Base-by-base conservation (phyloP, 768 basidiomycete species). In the Suillus tomentosus region DNA sequence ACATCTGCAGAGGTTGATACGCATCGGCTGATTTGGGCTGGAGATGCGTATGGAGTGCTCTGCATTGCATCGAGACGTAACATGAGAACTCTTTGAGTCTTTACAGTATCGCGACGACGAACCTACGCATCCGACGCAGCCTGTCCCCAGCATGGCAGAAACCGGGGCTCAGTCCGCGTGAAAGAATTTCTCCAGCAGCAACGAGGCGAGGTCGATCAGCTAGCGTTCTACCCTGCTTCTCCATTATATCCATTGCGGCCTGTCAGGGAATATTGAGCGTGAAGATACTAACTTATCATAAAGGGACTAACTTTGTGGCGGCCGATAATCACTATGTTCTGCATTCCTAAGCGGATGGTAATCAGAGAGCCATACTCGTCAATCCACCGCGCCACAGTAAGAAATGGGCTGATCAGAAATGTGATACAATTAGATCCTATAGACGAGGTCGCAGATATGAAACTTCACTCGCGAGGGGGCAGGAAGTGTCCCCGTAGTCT, bases 1-100 rank as follows among this genome's bases (percentile, higher is more conserved):
- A 51, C 50, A 51, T 51, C 8, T 51, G 50, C 50, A 51, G 15
- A 51, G 50, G 50, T 27, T 51, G 50, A 51, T 51, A 51, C 8
- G 24, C 24, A 24, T 27, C 50, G 9, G 50, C 50, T 27, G 24
- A 27, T 51, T 51, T 51, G 15, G 50, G 50, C 50, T 51, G 24
- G 27, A 51, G 50, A 51, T 51, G 50, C 24, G 50, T 17, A 17
- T 51, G 50, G 5, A 51, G 50, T 51, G 9, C 50, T 51, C 50
- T 51, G 27, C 1, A 27, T 27, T 22, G 5, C 5, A 24, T 48
- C 3, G 13, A 48, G 5, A 48, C 9, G 50, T 27, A 15, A 51
- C 8, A 27, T 27, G 15, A 51, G 15, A 4, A 3, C 3, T 27
- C 24, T 50, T 22, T 50, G 24, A 50, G 1, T 8, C 24, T 27